Evolutionary conservation across 768 basidiomycete species (phyloP).

Genomic region (Leucosporidium yakuticum): DNA sequence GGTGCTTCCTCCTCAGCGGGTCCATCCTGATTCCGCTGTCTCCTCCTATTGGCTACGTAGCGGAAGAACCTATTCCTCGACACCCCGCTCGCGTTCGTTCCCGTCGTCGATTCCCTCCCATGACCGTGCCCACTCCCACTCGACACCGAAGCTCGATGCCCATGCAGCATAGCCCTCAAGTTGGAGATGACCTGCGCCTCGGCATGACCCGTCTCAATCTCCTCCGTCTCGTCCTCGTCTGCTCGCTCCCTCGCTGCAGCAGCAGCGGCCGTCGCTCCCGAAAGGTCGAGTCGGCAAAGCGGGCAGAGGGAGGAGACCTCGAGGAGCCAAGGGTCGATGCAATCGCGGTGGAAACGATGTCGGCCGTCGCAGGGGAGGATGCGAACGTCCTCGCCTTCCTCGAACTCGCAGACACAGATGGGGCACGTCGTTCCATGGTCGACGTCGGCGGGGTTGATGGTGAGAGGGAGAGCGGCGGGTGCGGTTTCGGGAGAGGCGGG

Average conservation of each 20-base stretch:
- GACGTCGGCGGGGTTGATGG: conserved; percentile 13
- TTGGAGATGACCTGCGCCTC: conserved; percentile 31
- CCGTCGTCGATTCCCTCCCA: too few species aligned
- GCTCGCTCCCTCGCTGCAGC: not conserved
- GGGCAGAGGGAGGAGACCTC: conserved; percentile 86
- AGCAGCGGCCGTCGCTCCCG: not conserved
- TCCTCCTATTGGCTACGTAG: conserved; percentile 5
- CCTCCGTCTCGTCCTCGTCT: conserved; percentile 3
- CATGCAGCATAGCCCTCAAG: conserved; percentile 19
- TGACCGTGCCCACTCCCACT: too few species aligned
- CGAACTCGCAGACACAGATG: conserved; percentile 90
- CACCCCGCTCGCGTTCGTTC: not conserved
- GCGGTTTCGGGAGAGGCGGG: not conserved
- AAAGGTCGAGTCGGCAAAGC: conserved; percentile 58
- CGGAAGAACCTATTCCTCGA: conserved; percentile 1
- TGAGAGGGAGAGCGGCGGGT: not conserved
- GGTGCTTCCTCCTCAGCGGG: not conserved
- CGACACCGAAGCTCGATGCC: not conserved
- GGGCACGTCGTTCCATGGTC: conserved; percentile 68
- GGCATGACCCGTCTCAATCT: conserved; percentile 8
- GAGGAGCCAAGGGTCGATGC: conserved; percentile 90
- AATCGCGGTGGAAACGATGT: conserved; percentile 80
- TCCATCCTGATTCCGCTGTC: not conserved
- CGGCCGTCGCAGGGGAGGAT: conserved; percentile 85
- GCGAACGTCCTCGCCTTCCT: conserved; percentile 85